Evolutionary conservation across 805 yeast species (phyloP), one percentile per base, ranked within the genome.

Genomic region (Candida morakotiae): DNA sequence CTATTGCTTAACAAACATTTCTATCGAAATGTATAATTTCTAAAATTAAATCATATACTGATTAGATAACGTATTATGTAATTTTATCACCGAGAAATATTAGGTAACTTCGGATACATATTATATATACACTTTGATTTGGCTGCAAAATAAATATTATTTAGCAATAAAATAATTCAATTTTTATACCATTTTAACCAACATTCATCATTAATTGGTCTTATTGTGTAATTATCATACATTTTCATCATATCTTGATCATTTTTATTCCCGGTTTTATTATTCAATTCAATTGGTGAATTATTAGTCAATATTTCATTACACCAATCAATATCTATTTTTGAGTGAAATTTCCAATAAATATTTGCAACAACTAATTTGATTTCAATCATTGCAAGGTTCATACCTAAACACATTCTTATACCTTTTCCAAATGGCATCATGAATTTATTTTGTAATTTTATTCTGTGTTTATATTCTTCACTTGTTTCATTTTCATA

Each of bases 391-490:
- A 74, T 56, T 0, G 88, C 88, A 28, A 83, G 53, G 51, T 82
- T 69, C 77, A 78, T 72, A 1, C 91, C 89, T 37, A 81, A 60
- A 49, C 91, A 83, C 87, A 81, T 81, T 44, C 87, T 61, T 15
- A 79, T 67, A 2, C 89, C 91, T 28, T 78, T 73, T 1, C 89
- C 88, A 61, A 83, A 83, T 1, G 83, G 79, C 70, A 81, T 72
- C 68, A 81, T 73, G 46, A 67, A 65, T 36, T 62, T 68, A 39
- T 68, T 65, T 76, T 79, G 81, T 7, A 37, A 38, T 37, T 58
- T 67, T 23, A 72, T 48, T 27, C 81, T 50, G 3, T 57, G 63
- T 14, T 18, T n/a, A 11, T 6, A 29, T 13, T 25, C 14, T 2
- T 28, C 46, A 2, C 36, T 46, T 11, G 56, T 37, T 47, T 73